Base-by-base conservation (phyloP, 1,284 basidiomycete species). In the Golubevia sp. region DNA sequence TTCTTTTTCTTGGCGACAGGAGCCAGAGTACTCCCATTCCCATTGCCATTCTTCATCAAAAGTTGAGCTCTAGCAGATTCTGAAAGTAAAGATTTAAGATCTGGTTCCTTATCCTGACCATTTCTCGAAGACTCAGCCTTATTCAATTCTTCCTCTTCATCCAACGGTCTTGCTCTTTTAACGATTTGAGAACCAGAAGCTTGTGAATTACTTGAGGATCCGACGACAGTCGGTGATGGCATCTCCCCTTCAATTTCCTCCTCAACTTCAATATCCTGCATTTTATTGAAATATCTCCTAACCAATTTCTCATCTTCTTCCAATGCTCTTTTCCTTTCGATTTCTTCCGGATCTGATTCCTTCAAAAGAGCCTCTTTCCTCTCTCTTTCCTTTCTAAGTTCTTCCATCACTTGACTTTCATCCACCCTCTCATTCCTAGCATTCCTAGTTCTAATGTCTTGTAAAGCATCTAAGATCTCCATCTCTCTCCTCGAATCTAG, bases 281-380 rank as follows among this genome's bases (percentile, higher is more conserved):
- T 87, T 84, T 91, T 92, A 51, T 91, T 87, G 82, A 99, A 99
- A 55, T 93, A 91, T 78, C 92, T 89, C 64, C 90, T 87, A 21
- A 98, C 92, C 23, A 94, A 85, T 75, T 88, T 89, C 85, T 99
- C 95, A 79, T 98, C 96, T 84, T 97, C 95, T 67, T 94, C 92
- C 67, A 94, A 91, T 59, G 92, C 88, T 51, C 86, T 84, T 76
- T 87, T 88, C 44, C 80, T 63, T 60, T 77, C 63, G 25, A 57
- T 49, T 4, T 62, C 70, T 24, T 73, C 69, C 7, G 61, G 68
- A 11, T 56, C 53, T 58, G 30, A 49, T 20, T 27, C n/a, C n/a
- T 52, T 54, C 18, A 51, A 44, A 44, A 44, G 27, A 7, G 27
- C 58, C 50, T 61, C 64, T 21, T 25, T 55, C 62, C 21, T 26